phyloP scores from a whole-genome alignment of 2,329 filamentous ascomycete species.

The Diaporthe sp. region DNA sequence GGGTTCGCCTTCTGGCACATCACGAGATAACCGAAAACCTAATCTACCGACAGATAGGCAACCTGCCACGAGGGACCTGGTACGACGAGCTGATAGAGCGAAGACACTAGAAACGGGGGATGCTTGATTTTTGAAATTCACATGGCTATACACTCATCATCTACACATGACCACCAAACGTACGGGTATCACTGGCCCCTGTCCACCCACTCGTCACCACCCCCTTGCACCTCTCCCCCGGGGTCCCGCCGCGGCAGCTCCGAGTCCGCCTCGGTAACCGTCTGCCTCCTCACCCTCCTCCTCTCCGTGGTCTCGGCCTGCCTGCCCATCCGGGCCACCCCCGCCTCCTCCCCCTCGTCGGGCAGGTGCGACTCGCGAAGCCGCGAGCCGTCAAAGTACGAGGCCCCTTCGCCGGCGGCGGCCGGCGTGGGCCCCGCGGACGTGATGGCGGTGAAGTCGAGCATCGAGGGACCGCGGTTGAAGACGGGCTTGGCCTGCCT shows the following conservation, averaged over 20 bases:
- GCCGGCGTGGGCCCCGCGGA: slow-evolving; percentile 37
- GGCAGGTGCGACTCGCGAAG: slow-evolving; percentile 39
- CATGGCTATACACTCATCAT: too few relatives aligned
- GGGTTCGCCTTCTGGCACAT: too few relatives aligned
- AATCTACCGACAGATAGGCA: too few relatives aligned
- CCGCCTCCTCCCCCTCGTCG: slow-evolving; percentile 6
- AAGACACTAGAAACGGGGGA: too few relatives aligned
- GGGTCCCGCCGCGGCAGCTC: slow-evolving; percentile 15
- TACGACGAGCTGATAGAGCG: too few relatives aligned
- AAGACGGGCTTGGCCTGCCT: slow-evolving; percentile 34
- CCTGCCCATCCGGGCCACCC: background rate
- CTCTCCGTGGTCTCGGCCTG: background rate
- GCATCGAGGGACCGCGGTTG: slow-evolving; percentile 35
- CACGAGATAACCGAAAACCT: too few relatives aligned
- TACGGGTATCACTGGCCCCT: background rate
- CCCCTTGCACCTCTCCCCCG: slow-evolving; percentile 8
- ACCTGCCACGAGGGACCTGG: too few relatives aligned
- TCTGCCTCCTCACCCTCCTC: slow-evolving; percentile 6
- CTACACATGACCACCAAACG: background rate
- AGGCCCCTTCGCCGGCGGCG: slow-evolving; percentile 24
- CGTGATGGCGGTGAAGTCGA: slow-evolving; percentile 38
- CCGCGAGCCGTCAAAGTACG: slow-evolving; percentile 24
- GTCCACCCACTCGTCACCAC: background rate
- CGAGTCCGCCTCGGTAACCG: slow-evolving; percentile 6
- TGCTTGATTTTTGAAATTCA: background rate